These are phyloP conservation scores for Dissophora globulifera DNA, from an alignment of 192 early-diverging fungal species.

Conservation along the genomic window DNA sequence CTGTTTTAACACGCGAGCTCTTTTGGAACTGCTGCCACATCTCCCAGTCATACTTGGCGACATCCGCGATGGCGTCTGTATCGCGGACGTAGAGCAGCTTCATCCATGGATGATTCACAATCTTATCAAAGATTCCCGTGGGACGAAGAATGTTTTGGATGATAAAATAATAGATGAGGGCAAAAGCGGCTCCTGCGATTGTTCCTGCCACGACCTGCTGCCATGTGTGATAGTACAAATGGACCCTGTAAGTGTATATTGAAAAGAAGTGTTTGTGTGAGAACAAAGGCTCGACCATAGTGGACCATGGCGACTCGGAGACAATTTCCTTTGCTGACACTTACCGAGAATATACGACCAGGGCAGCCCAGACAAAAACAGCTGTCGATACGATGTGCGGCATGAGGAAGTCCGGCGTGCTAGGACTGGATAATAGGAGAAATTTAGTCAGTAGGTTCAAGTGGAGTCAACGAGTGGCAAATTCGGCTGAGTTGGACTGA, in stretches of 20 bases:
- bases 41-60: conserved; percentile 63
- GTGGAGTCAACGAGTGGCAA: too few relatives aligned
- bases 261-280: too few relatives aligned
- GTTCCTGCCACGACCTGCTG: conserved; percentile 78
- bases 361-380: conserved; percentile 36
- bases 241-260: too few relatives aligned
- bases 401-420: conserved; percentile 3
- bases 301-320: background rate
- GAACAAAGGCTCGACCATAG: too few relatives aligned
- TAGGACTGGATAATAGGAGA: background rate
- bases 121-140: conserved; percentile 51
- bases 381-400: conserved; percentile 4
- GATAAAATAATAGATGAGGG: conserved; percentile 63
- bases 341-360: conserved; percentile 62
- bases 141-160: conserved; percentile 52
- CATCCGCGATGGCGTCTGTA: conserved; percentile 54
- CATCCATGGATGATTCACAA: conserved; percentile 53
- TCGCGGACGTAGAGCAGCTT: conserved; percentile 62
- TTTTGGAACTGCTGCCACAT: conserved; percentile 51
- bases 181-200: conserved; percentile 65
- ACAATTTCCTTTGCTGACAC: background rate
- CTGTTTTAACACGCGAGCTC: background rate
- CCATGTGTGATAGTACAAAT: conserved; percentile 78
- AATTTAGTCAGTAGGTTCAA: too few relatives aligned
- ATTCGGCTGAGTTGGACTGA: conserved; percentile 10